These are phyloP conservation scores for Scenedesmus sp. DNA, from an alignment of 163 green algal genomes.

Conservation along the genomic window DNA sequence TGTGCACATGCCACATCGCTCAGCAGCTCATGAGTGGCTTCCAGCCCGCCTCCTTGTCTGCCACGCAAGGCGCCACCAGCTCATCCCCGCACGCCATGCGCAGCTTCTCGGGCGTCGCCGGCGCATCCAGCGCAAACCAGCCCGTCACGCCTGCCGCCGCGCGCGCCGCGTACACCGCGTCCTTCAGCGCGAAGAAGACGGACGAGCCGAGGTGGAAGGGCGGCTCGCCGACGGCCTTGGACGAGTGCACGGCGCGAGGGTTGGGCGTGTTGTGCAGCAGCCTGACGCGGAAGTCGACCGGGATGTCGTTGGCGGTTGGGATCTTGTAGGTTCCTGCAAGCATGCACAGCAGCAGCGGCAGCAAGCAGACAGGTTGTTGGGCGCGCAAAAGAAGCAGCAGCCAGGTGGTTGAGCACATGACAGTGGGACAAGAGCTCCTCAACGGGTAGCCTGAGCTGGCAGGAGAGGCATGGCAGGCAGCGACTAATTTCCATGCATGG, in stretches of 20 bases:
- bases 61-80: conserved; percentile 70
- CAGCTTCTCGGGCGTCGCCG: conserved; percentile 94
- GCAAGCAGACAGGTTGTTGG: neutral
- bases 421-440: conserved; percentile 75
- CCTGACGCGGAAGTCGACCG: conserved; percentile 92
- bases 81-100: conserved; percentile 92
- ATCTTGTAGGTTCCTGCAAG: conserved; percentile 94
- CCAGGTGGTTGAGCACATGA: conserved; percentile 93
- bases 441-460: too few relatives aligned
- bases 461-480: too few relatives aligned
- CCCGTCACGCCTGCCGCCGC: conserved; percentile 70
- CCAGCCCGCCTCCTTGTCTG: neutral
- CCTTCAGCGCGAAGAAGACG: conserved; percentile 96
- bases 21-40: conserved; percentile 48
- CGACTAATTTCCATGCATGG: conserved; percentile 77
- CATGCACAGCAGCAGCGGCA: conserved; percentile 26
- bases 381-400: neutral
- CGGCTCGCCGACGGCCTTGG: conserved; percentile 96
- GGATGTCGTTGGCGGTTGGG: conserved; percentile 97
- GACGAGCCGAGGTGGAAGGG: conserved; percentile 94
- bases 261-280: conserved; percentile 92
- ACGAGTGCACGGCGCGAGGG: conserved; percentile 83
- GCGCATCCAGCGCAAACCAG: conserved; percentile 91
- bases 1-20: too few relatives aligned
- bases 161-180: conserved; percentile 90